phyloP scores from a whole-genome alignment of 306 rosid species.

The Canavalia ensiformis region DNA sequence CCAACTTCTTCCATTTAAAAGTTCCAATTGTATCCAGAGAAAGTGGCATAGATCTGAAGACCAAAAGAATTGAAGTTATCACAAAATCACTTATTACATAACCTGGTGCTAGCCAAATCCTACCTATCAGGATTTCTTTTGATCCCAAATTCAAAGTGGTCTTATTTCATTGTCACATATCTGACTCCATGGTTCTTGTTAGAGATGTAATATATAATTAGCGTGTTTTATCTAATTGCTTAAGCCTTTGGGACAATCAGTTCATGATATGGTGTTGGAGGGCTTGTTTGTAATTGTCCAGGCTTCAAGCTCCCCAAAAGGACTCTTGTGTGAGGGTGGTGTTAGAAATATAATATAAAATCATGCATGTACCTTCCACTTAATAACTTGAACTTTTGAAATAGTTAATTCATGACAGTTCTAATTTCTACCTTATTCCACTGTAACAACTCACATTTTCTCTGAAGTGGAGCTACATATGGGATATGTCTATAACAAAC shows the following conservation, averaged over 20 bases:
- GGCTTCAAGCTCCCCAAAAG: background rate
- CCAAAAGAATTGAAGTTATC: conserved; percentile 17
- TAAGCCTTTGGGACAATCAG: background rate
- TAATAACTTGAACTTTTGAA: background rate
- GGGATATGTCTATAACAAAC: background rate
- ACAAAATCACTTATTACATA: conserved; percentile 19
- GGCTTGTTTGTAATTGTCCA: background rate
- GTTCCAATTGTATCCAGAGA: conserved; percentile 5
- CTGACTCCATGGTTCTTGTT: background rate
- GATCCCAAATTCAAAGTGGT: background rate
- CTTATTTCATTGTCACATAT: conserved; percentile 15
- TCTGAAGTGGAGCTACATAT: background rate
- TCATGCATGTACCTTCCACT: background rate
- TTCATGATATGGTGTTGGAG: background rate
- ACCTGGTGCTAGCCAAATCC: background rate
- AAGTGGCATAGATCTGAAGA: background rate
- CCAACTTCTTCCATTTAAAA: background rate
- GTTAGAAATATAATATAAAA: background rate
- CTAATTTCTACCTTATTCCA: background rate
- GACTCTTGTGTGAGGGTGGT: background rate
- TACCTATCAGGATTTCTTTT: background rate
- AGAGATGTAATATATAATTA: background rate
- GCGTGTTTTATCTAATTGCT: background rate
- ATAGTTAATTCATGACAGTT: background rate
- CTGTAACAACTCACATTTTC: background rate